These are phyloP conservation scores for Nakazawaea populi DNA, from an alignment of 805 yeast species.

Conservation along the genomic window DNA sequence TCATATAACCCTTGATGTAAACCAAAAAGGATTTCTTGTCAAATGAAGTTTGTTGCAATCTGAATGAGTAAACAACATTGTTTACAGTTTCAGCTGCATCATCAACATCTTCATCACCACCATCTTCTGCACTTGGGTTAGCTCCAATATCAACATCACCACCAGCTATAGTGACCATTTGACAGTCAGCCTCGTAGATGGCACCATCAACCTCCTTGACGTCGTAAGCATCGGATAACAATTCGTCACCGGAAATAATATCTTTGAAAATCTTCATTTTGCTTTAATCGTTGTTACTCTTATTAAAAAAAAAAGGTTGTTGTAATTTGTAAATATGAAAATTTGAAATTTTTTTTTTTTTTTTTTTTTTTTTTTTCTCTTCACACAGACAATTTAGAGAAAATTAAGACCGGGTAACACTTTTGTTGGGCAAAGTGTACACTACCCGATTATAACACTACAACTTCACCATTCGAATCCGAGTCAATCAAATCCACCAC, in stretches of 20 bases:
- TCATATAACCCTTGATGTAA: conserved; percentile 99
- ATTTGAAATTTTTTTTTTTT: background rate
- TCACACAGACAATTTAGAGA: background rate
- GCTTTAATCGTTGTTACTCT: too few species aligned
- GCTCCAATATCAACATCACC: conserved; percentile 98
- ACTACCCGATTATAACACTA: background rate
- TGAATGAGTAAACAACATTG: conserved; percentile 98
- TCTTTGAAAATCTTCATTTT: conserved; percentile 51
- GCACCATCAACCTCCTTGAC: conserved; percentile 79
- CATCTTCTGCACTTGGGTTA: conserved; percentile 98
- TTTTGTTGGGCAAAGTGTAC: background rate
- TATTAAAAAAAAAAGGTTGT: too few species aligned
- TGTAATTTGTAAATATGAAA: too few species aligned
- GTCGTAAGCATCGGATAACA: conserved; percentile 96
- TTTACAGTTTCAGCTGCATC: conserved; percentile 88
- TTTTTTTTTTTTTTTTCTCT: background rate
- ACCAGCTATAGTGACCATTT: conserved; percentile 76
- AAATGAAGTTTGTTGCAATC: conserved; percentile 91
- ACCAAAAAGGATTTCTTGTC: conserved; percentile 97
- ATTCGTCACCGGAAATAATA: conserved; percentile 91
- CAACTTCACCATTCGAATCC: background rate
- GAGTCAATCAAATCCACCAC: background rate
- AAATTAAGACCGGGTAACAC: background rate
- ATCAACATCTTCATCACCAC: conserved; percentile 64
- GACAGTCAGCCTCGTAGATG: conserved; percentile 95